phyloP scores from a whole-genome alignment of 164 flowering plant species.

The Dillenia suffruticosa region DNA sequence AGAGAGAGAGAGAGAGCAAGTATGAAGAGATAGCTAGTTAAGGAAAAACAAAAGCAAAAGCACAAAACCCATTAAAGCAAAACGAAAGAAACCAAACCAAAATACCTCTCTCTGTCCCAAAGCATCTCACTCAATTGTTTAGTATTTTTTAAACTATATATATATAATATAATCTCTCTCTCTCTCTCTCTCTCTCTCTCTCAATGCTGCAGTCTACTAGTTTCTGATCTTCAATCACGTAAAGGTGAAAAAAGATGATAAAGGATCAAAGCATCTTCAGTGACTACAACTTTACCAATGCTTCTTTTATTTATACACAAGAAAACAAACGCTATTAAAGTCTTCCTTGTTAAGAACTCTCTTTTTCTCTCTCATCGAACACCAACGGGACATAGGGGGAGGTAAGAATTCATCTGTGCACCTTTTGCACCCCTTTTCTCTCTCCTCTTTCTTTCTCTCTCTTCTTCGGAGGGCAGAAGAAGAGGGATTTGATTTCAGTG shows the following conservation, averaged over 20 bases:
- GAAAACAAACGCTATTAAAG: neutral
- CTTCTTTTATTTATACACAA: too few relatives aligned
- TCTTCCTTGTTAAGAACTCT: neutral
- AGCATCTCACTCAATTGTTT: constrained; percentile 9
- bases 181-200: constrained; percentile 2
- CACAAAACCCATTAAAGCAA: too few relatives aligned
- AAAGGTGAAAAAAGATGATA: constrained; percentile 13
- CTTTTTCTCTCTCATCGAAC: neutral
- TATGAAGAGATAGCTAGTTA: neutral
- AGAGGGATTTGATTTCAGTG: neutral
- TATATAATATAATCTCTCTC: neutral
- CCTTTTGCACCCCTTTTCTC: neutral
- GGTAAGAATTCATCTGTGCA: neutral
- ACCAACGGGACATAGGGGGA: neutral
- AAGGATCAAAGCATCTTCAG: constrained; percentile 19
- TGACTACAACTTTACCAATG: constrained; percentile 1
- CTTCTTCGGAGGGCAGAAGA: neutral
- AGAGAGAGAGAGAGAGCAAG: constrained; percentile 3
- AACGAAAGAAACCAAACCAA: constrained; percentile 5
- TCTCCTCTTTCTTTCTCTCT: too few relatives aligned
- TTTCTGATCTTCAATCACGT: constrained; percentile 11
- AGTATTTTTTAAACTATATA: neutral
- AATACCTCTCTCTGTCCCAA: constrained; percentile 16
- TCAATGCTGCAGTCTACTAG: neutral
- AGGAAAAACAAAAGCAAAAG: too few relatives aligned